phyloP scores from a whole-genome alignment of 2,329 filamentous ascomycete genomes.

The Scopulariopsis brevicaulis region DNA sequence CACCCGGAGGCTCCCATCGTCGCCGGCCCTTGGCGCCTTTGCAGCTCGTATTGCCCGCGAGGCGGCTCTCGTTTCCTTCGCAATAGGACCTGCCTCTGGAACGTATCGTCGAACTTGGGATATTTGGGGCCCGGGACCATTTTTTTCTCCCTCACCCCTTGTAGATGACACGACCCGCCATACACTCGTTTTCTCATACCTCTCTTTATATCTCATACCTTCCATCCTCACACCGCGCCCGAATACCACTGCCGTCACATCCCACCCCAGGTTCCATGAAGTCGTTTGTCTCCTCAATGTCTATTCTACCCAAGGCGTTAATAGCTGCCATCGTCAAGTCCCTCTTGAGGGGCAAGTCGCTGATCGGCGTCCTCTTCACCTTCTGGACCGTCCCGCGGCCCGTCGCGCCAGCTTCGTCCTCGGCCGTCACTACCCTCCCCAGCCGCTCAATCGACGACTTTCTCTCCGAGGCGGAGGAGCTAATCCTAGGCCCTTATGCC shows the following conservation, averaged over 20 bases:
- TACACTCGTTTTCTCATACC: not conserved
- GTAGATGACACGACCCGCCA: not conserved
- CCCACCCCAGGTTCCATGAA: constrained; percentile 25
- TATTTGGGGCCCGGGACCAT: not conserved
- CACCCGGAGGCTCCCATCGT: not conserved
- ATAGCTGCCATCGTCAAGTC: constrained; percentile 43
- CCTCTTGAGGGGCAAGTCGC: constrained; percentile 45
- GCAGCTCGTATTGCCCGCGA: not conserved
- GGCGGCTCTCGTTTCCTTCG: not conserved
- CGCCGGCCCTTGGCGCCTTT: not conserved
- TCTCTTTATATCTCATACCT: not conserved
- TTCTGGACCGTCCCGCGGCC: constrained; percentile 29
- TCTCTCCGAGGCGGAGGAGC: constrained; percentile 41
- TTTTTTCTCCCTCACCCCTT: not conserved
- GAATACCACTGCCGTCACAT: constrained; percentile 6
- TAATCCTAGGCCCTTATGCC: constrained; percentile 35
- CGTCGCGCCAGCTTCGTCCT: constrained; percentile 7
- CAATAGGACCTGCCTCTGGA: not conserved
- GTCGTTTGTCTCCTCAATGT: constrained; percentile 45
- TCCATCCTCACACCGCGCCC: not conserved
- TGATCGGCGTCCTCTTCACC: constrained; percentile 44
- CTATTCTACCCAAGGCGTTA: constrained; percentile 35
- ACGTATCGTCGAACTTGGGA: not conserved
- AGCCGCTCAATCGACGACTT: constrained; percentile 32
- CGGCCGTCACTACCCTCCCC: not conserved